A percentile compares a stretch with the other conserved stretches of the same genome.
Conservation (phyloP, 2,329 filamentous ascomycete species). For the Cordyceps pruinosa region DNA sequence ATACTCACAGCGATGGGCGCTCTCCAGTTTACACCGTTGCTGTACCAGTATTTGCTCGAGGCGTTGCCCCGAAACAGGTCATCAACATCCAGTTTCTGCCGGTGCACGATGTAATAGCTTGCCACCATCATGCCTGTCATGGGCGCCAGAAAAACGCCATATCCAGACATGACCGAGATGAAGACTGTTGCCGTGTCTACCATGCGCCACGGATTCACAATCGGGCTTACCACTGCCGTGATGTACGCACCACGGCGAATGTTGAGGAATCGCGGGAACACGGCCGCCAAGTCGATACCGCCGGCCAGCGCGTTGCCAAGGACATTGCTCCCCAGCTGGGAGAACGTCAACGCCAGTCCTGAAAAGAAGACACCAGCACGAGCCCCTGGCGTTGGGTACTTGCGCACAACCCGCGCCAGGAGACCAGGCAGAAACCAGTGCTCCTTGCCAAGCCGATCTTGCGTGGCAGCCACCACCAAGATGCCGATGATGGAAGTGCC, state of each 20-base stretch:
- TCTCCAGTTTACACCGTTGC: conserved; percentile 33
- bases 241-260: conserved; percentile 33
- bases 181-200: conserved; percentile 31
- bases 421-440: conserved; percentile 33
- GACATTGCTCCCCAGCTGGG: conserved; percentile 32
- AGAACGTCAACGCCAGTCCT: conserved; percentile 28
- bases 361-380: conserved; percentile 33
- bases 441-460: conserved; percentile 28
- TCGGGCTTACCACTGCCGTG: conserved; percentile 28
- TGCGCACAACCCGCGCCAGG: conserved; percentile 25
- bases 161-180: conserved; percentile 29
- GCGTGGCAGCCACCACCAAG: conserved; percentile 33
- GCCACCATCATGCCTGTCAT: conserved; percentile 35
- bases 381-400: conserved; percentile 25
- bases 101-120: conserved; percentile 28
- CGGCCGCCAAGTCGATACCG: conserved; percentile 33
- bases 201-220: conserved; percentile 33
- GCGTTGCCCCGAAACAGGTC: conserved; percentile 27
- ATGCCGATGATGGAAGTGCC: conserved; percentile 32
- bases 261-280: conserved; percentile 31
- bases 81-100: conserved; percentile 29
- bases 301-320: conserved; percentile 31
- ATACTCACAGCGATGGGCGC: conserved; percentile 31
- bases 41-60: conserved; percentile 34
- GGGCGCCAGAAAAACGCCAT: conserved; percentile 32